Base-by-base conservation (phyloP, 2,329 filamentous ascomycete genomes). In the Tolypocladium inflatum region DNA sequence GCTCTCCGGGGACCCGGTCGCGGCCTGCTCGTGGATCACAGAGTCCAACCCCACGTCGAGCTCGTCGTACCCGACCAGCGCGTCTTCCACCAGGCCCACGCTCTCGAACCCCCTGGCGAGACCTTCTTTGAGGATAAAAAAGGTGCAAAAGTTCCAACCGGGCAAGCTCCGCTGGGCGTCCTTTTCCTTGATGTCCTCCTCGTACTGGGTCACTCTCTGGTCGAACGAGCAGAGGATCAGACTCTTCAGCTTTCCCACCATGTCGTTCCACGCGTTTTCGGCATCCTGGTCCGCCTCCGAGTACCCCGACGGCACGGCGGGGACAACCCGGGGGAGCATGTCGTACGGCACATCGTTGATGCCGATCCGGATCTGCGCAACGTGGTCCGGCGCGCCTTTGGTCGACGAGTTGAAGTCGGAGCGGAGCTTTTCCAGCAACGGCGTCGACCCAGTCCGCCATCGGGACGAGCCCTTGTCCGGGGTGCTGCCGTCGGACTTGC, bases 101-200 rank as follows among this genome's bases (percentile, higher is more conserved):
- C 90, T 97, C 71, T 99, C 95, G 64, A 99, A 96, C 0, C 93
- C 95, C 63, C 90, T 83, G 1, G 94, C 93, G 41, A 99, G 76
- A 0, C 94, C 94, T 71, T 99, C 94, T 68, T 99, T 99, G 10
- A 99, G 80, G 19, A 99, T 92, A 70, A 99, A 99, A 70, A 99
- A 99, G 0, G 94, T 99, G 73, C 94, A 97, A 70, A 99, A 99
- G 68, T 99, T 99, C 94, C 94, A 99, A 0, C 94, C 94, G 0
- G 94, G 94, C 21, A 99, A 75, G 39, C 80, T 86, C 53, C 93
- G 83, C 70, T 97, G 92, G 0, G 87, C 83, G 65, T 97, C 93
- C 68, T 92, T 94, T 71, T 97, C 94, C 62, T 90, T 89, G 64
- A 99, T 96, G 65, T 99, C 94, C 60, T 97, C 92, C 72, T 99